Percentiles rank a stretch among this genome's conserved stretches.
Evolutionary conservation across 1,284 basidiomycete genomes (phyloP).

Genomic region (Apiotrichum sp.): DNA sequence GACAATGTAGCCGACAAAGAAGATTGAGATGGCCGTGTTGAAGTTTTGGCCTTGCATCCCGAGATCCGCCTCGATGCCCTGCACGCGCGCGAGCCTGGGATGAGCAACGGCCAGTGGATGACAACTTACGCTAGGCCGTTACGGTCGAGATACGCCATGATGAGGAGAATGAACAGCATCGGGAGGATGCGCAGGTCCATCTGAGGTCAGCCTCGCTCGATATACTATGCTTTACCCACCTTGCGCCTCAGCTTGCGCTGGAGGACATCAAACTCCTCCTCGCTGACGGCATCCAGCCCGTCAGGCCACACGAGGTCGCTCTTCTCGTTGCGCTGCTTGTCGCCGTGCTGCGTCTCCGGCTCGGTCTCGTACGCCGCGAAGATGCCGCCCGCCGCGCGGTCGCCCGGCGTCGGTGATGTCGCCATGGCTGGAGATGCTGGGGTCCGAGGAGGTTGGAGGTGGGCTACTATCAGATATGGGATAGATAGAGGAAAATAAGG

Average conservation of each 20-base stretch:
- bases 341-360: background rate
- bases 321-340: background rate
- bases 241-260: background rate
- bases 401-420: background rate
- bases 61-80: conserved; percentile 28
- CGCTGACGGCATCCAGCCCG: background rate
- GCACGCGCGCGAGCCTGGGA: conserved; percentile 12
- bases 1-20: conserved; percentile 42
- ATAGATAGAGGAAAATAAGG: too few species aligned
- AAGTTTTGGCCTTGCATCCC: conserved; percentile 27
- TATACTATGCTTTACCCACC: background rate
- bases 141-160: conserved; percentile 41
- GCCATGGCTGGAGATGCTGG: background rate
- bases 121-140: conserved; percentile 29
- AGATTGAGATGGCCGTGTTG: conserved; percentile 38
- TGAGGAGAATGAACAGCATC: conserved; percentile 28
- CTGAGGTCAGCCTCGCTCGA: conserved; percentile 2
- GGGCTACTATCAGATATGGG: too few species aligned
- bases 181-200: conserved; percentile 23
- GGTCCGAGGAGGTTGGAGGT: too few species aligned
- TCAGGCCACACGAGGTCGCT: background rate
- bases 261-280: background rate
- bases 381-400: conserved; percentile 2
- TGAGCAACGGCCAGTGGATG: background rate
- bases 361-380: conserved; percentile 1